Base-by-base conservation (phyloP, 1,284 basidiomycete species). In the Leccinum variabile region DNA sequence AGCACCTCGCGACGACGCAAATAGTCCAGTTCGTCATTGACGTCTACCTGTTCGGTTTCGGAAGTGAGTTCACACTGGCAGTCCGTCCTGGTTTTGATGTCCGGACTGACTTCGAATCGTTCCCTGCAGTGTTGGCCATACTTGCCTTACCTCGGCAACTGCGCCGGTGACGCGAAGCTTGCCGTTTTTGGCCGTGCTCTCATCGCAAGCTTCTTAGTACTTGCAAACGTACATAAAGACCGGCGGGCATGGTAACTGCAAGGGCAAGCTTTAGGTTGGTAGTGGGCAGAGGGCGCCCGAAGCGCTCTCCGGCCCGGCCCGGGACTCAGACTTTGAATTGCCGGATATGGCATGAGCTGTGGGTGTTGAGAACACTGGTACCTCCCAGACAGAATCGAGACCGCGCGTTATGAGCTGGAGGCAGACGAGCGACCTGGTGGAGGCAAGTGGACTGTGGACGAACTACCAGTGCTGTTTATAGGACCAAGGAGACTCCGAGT, bases 21-120 rank as follows among this genome's bases (percentile, higher is more conserved):
- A 98, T 99, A 75, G 82, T 83, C 54, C 95, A 98, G 79, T 98
- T 98, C 76, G 76, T 97, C 67, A 89, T 98, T 71, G 95, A 96
- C 79, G 78, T 97, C 35, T 83, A 84, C 75, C 79, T 92, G 69
- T 91, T 95, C 67, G 94, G 94, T 83, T 97, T 95, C 72, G 94
- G 92, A 72, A 90, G 95, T 94, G 72, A 74, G 94, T 88, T 67
- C 6, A 9, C 39, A 41, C 28, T 28, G 28, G 28, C 28, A 28
- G 16, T 60, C 63, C 28, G 28, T 53, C 10, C 50, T 52, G 44
- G 11, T 18, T 18, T 18, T 18, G 1, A 28, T 50, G 33, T 28
- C 13, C 10, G 28, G 28, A 28, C 67, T 49, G 28, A 10, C 14
- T 25, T 50, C 22, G 22, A 22, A 22, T 13, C 22, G 25, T 50